phyloP scores from a whole-genome alignment of 495 filamentous ascomycete genomes.

The Aspergillus coremiiformis region DNA sequence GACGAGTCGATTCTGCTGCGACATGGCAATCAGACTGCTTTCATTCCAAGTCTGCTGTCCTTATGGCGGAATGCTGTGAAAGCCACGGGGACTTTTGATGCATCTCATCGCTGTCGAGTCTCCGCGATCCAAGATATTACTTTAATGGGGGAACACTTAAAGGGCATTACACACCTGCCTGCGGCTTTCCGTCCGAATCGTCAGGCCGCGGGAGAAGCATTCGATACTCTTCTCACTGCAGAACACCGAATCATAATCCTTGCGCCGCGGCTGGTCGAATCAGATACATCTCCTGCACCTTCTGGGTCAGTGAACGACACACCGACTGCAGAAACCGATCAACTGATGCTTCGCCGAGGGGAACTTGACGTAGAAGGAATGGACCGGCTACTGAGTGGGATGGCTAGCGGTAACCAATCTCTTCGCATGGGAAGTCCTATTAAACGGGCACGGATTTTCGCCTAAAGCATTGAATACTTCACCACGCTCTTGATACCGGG shows the following conservation, averaged over 20 bases:
- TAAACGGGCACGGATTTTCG: conserved; percentile 37
- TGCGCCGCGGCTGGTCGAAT: conserved; percentile 34
- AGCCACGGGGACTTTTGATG: conserved; percentile 49
- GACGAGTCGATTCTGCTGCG: conserved; percentile 65
- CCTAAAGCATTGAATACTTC: conserved; percentile 20
- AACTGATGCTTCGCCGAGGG: conserved; percentile 37
- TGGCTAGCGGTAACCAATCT: conserved; percentile 30
- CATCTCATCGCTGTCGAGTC: conserved; percentile 40
- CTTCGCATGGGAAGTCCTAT: conserved; percentile 34
- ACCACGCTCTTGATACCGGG: not conserved
- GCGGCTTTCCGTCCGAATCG: conserved; percentile 24
- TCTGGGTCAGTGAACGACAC: conserved; percentile 14
- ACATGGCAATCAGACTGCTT: conserved; percentile 52
- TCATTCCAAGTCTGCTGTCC: conserved; percentile 57
- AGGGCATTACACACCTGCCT: conserved; percentile 49
- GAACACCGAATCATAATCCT: conserved; percentile 58
- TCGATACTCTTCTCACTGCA: conserved; percentile 55
- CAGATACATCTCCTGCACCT: conserved; percentile 9
- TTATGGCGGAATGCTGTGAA: conserved; percentile 62
- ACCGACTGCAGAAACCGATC: conserved; percentile 28
- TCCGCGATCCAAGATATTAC: conserved; percentile 43
- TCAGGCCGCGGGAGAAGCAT: conserved; percentile 37
- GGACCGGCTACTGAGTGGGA: conserved; percentile 42
- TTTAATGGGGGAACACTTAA: conserved; percentile 60
- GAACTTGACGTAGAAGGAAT: conserved; percentile 48